Base-by-base conservation (phyloP, 345 rosid species). In the Rhizophora apiculata region DNA sequence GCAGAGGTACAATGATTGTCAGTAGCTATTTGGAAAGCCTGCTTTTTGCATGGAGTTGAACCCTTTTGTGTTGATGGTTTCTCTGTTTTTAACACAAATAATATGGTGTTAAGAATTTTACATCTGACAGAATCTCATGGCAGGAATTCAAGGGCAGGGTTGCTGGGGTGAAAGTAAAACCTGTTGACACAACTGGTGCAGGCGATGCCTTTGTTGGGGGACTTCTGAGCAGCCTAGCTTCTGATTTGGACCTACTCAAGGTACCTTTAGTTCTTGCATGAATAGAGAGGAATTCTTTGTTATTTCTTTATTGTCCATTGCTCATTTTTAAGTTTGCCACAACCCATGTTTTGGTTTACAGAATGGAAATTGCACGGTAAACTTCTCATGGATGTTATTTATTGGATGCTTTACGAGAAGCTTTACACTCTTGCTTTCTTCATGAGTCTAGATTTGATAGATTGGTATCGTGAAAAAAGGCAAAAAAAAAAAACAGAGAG, bases 141-240 rank as follows among this genome's bases (percentile, higher is more conserved):
- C 79, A 83, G 83, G 74, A 72, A 48, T 77, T 82, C 63, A 77
- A 55, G 65, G 85, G 85, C 62, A 65, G 74, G 54, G 82, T 79
- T 16, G 65, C 58, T 22, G 74, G 82, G 20, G 70, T 71, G 29
- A 19, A 69, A n/a, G 85, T 82, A 58, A 71, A 75, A 34, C 68
- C 81, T 3, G 82, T 84, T 26, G 80, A 80, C 65, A 76, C 76
- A 64, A 84, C 82, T 9, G 84, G 82, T 34, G 88, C 84, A 6
- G 82, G 82, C 5, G 80, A 82, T 69, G 78, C 84, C 8, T 82
- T 84, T 63, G 81, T 84, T 2, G 79, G 81, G 26, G 83, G 82
- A 60, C 29, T 84, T 9, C 61, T 77, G 62, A 65, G 73, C 69
- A 71, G 62, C 78, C 69, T 84, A 36, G 80, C 81, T 60, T 63